Conservation (phyloP, 495 filamentous ascomycete genomes). For the Aspergillus conjunctus region DNA sequence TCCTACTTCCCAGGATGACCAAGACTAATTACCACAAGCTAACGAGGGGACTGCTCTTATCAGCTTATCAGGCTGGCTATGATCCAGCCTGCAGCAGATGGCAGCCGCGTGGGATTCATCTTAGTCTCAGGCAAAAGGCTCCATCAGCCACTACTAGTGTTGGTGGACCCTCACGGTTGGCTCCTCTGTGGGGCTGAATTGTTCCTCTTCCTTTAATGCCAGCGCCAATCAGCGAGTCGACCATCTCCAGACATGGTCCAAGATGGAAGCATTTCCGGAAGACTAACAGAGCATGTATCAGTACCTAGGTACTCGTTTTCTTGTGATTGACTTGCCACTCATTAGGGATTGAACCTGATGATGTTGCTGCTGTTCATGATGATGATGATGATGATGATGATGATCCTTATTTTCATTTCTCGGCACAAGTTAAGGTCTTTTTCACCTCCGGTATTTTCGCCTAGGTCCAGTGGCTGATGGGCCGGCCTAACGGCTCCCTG, state of each 20-base stretch:
- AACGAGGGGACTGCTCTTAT: slow-evolving; percentile 18
- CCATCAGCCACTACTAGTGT: slow-evolving; percentile 15
- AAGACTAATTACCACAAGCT: slow-evolving; percentile 31
- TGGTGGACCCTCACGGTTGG: slow-evolving; percentile 26
- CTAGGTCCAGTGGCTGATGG: slow-evolving; percentile 12
- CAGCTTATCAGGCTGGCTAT: slow-evolving; percentile 32
- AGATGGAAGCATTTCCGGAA: slow-evolving; percentile 1
- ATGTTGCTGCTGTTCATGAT: too few relatives aligned
- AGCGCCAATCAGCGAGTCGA: neutral
- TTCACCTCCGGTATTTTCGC: slow-evolving; percentile 4
- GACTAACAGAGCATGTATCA: slow-evolving; percentile 11
- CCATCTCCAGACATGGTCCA: slow-evolving; percentile 6
- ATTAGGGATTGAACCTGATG: too few relatives aligned
- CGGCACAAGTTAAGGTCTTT: neutral
- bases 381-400: too few relatives aligned
- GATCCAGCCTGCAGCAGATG: slow-evolving; percentile 13
- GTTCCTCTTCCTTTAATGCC: slow-evolving; percentile 5
- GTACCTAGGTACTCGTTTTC: too few relatives aligned
- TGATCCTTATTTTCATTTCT: slow-evolving; percentile 1
- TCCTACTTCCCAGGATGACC: slow-evolving; percentile 27
- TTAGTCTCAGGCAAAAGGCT: neutral
- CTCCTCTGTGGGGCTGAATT: slow-evolving; percentile 25
- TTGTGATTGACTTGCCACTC: slow-evolving; percentile 11
- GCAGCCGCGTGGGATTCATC: slow-evolving; percentile 20
- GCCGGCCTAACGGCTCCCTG: slow-evolving; percentile 17